phyloP scores from a whole-genome alignment of 306 rosid genomes.

The Senna siamea region DNA sequence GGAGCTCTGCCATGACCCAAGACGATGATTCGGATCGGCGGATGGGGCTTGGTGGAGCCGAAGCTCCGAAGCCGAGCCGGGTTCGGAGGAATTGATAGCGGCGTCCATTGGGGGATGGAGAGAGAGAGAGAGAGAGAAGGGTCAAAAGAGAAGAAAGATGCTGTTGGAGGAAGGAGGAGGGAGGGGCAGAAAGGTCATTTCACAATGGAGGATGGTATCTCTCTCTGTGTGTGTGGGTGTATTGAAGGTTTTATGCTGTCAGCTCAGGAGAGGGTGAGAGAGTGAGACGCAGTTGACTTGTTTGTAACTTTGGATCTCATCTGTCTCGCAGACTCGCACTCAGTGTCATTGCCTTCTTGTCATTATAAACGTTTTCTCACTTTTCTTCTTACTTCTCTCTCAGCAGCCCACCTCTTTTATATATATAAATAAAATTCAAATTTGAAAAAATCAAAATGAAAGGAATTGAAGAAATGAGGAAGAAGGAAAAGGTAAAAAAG shows the following conservation, averaged over 20 bases:
- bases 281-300: constrained; percentile 57
- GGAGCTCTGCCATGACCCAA: constrained; percentile 20
- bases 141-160: constrained; percentile 23
- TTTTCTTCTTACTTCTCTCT: neutral
- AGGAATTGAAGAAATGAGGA: too few relatives aligned
- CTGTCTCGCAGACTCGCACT: too few relatives aligned
- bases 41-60: constrained; percentile 29
- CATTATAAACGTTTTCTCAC: constrained; percentile 54
- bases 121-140: constrained; percentile 5
- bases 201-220: neutral
- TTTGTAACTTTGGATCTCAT: too few relatives aligned
- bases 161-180: neutral
- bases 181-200: constrained; percentile 65
- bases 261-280: constrained; percentile 2
- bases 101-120: constrained; percentile 47
- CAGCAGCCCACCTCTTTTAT: neutral
- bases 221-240: neutral
- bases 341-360: constrained; percentile 35
- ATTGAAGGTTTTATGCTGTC: constrained; percentile 9
- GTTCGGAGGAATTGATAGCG: constrained; percentile 34
- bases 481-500: neutral
- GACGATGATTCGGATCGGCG: constrained; percentile 47
- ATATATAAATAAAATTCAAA: neutral
- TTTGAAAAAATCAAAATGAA: neutral
- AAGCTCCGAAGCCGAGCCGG: constrained; percentile 36